A percentile compares a stretch with the other conserved stretches of the same genome.
phyloP scores from a whole-genome alignment of 345 rosid genomes.

The Citrus sp. region DNA sequence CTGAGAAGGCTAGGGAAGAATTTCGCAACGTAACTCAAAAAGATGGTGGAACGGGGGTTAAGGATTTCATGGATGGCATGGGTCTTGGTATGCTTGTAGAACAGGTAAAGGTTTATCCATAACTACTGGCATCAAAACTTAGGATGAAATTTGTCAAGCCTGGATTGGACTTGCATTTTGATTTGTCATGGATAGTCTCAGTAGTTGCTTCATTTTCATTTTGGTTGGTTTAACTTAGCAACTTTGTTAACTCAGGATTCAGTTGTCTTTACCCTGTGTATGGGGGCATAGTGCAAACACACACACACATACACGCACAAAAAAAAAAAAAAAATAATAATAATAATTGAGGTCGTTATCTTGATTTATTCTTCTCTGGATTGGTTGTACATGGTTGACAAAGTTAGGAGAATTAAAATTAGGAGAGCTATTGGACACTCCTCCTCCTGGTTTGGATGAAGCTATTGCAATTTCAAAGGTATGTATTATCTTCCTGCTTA shows the following conservation, averaged over 20 bases:
- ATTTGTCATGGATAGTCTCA: not conserved
- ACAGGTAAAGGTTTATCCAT: constrained; percentile 51
- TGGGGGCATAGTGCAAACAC: not conserved
- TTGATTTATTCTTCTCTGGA: constrained; percentile 9
- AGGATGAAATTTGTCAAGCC: not conserved
- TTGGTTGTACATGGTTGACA: constrained; percentile 14
- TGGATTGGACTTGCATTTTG: not conserved
- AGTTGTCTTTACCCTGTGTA: not conserved
- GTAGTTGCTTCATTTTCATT: not conserved
- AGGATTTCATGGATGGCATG: constrained; percentile 98
- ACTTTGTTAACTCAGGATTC: not conserved
- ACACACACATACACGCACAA: not conserved
- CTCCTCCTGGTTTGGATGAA: constrained; percentile 99
- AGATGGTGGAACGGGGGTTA: constrained; percentile 78
- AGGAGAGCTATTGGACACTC: constrained; percentile 91
- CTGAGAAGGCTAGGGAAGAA: constrained; percentile 96
- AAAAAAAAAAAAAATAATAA: no score
- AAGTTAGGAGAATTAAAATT: constrained; percentile 92
- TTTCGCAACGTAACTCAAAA: constrained; percentile 66
- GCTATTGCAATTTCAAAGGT: constrained; percentile 98
- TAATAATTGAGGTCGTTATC: not conserved
- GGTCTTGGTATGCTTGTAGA: constrained; percentile 93
- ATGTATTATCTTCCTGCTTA: constrained; percentile 13
- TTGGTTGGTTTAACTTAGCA: not conserved
- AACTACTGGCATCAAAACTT: constrained; percentile 1